These are phyloP conservation scores for Agrostemma githago DNA, from an alignment of 148 eudicot species.

Conservation along the genomic window DNA sequence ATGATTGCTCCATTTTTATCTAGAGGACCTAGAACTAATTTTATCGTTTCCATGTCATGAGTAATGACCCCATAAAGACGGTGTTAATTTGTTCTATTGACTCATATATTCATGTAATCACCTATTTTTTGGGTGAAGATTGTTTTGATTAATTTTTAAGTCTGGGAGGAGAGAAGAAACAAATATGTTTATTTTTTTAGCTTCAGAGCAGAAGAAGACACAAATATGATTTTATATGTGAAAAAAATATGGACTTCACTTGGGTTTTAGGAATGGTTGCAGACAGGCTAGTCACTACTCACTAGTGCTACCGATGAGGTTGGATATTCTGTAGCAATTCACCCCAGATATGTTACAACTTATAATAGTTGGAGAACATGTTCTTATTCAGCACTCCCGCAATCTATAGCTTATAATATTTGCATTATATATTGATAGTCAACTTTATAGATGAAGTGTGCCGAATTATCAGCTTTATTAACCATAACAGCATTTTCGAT, in stretches of 20 bases:
- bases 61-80: conserved; percentile 1
- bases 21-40: background rate
- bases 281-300: background rate
- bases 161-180: background rate
- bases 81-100: background rate
- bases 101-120: background rate
- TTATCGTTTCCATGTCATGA: conserved; percentile 2
- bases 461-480: background rate
- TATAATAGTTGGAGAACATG: background rate
- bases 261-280: background rate
- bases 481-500: background rate
- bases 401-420: background rate
- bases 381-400: background rate
- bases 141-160: background rate
- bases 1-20: conserved; percentile 1
- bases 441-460: background rate
- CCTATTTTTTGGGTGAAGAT: background rate
- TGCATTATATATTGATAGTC: background rate
- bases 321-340: background rate
- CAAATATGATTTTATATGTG: background rate
- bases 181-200: background rate
- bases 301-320: background rate
- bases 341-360: background rate
- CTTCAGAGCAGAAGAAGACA: background rate
- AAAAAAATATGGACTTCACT: background rate